phyloP scores from a whole-genome alignment of 805 yeast species.

The Priceomyces carsonii region DNA sequence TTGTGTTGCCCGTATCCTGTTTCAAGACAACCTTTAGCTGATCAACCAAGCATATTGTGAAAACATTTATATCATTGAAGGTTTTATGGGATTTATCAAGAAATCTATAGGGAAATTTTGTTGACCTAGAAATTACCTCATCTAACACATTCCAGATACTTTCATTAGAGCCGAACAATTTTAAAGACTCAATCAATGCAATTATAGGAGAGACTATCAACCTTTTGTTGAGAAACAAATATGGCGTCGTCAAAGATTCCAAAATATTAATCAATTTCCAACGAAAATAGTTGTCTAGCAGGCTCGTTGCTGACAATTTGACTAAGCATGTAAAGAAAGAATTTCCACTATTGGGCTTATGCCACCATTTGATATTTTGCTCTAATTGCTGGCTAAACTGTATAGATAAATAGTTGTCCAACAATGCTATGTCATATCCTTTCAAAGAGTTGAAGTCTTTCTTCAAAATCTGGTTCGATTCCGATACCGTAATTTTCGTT shows the following conservation, averaged over 20 bases:
- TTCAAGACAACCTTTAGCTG: constrained; percentile 61
- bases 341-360: constrained; percentile 39
- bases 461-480: constrained; percentile 16
- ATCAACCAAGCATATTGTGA: constrained; percentile 49
- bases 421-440: constrained; percentile 56
- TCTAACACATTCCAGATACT: constrained; percentile 68
- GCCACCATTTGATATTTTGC: constrained; percentile 78
- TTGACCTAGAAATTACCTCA: constrained; percentile 70
- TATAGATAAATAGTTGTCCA: constrained; percentile 55
- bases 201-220: constrained; percentile 54
- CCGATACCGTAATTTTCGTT: constrained; percentile 17
- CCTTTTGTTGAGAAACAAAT: constrained; percentile 54
- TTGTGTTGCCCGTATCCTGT: constrained; percentile 10
- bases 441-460: constrained; percentile 18
- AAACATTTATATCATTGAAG: constrained; percentile 32
- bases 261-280: constrained; percentile 52
- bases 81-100: constrained; percentile 51
- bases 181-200: constrained; percentile 54
- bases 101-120: constrained; percentile 80
- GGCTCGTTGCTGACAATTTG: constrained; percentile 36
- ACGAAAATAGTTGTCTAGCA: constrained; percentile 22
- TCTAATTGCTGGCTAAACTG: constrained; percentile 52
- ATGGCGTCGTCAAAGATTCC: constrained; percentile 47
- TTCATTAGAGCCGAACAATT: constrained; percentile 10
- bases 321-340: constrained; percentile 71